Evolutionary conservation across 2,329 filamentous ascomycete species (phyloP).

Genomic region (Microdochium paspali): DNA sequence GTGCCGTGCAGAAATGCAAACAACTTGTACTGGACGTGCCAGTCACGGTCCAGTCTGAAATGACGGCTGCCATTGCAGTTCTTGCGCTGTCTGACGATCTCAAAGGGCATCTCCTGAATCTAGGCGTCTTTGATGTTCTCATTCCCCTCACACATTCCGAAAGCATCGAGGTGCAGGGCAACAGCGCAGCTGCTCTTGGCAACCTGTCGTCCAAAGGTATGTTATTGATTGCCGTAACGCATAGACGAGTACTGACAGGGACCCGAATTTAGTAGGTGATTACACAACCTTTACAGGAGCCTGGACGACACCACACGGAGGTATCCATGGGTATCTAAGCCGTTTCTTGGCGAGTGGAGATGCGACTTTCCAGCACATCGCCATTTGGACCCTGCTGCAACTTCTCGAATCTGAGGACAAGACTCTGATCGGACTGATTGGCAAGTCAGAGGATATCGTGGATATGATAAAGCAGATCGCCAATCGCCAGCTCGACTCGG

Average conservation of each 20-base stretch:
- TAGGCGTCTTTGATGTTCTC: slow-evolving; percentile 92
- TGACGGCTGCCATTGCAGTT: slow-evolving; percentile 98
- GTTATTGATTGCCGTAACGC: slow-evolving; percentile 8
- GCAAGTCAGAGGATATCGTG: slow-evolving; percentile 83
- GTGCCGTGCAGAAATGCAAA: slow-evolving; percentile 97
- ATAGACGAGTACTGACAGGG: slow-evolving; percentile 5
- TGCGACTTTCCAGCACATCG: slow-evolving; percentile 97
- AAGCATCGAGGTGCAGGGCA: slow-evolving; percentile 96
- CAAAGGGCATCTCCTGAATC: slow-evolving; percentile 79
- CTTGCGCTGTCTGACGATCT: slow-evolving; percentile 91
- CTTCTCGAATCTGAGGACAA: slow-evolving; percentile 92
- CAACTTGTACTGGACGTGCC: slow-evolving; percentile 90
- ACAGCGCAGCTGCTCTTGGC: slow-evolving; percentile 89
- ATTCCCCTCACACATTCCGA: slow-evolving; percentile 92
- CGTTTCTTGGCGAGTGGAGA: slow-evolving; percentile 92
- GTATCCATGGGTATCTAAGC: slow-evolving; percentile 90
- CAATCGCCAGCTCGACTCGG: slow-evolving; percentile 78
- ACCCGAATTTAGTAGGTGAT: slow-evolving; percentile 62
- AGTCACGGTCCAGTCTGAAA: slow-evolving; percentile 92
- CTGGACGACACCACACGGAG: slow-evolving; percentile 86
- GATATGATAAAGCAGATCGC: slow-evolving; percentile 87
- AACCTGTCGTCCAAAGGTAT: slow-evolving; percentile 95
- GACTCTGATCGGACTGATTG: slow-evolving; percentile 78
- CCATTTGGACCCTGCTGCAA: slow-evolving; percentile 94
- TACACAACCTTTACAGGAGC: slow-evolving; percentile 94